Evolutionary conservation across 2,329 filamentous ascomycete species (phyloP), one percentile per base, ranked within the genome.

Genomic region (Metarhizium brunneum): DNA sequence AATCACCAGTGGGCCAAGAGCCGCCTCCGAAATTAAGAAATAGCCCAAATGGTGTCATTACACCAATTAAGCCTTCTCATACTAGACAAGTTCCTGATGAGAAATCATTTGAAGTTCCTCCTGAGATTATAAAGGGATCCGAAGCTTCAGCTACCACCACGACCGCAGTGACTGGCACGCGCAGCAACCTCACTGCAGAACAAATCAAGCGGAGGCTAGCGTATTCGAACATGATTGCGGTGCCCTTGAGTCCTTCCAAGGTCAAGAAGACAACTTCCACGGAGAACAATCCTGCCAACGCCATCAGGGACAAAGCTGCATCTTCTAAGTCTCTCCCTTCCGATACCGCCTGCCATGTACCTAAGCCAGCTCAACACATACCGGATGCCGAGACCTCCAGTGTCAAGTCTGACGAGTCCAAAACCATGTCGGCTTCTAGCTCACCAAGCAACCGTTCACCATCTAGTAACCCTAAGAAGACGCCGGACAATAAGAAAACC

Each of bases 201-300:
- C 59, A 71, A 55, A 67, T 69, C 38, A 64, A 64, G 58, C 61
- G 60, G 43, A 65, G 69, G 55, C 65, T 60, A 57, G 60, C 64
- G 62, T 63, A 62, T 53, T 69, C 66, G 67, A 61, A 68, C 63
- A 69, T 63, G 55, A 71, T 71, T 59, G 58, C 65, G 43, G 65
- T 70, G 66, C 69, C 69, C 48, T 56, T 68, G 54, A 58, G 62
- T 55, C 65, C 59, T 52, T 61, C 53, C 43, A 58, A 57, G 54
- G 25, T 13, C 10, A 54, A 49, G n/a, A 54, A 45, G 29, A 49
- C 51, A 8, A 10, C 18, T n/a, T 43, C 49, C 38, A 18, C 29
- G 8, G 54, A 50, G n/a, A 16, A 10, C 14, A 43, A 52, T 32
- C 13, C 42, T 5, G 25, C 20, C n/a, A 20, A 20, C 7, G n/a